Evolutionary conservation across 139 green algal genomes (phyloP).

Genomic region (Tetraselmis chui): DNA sequence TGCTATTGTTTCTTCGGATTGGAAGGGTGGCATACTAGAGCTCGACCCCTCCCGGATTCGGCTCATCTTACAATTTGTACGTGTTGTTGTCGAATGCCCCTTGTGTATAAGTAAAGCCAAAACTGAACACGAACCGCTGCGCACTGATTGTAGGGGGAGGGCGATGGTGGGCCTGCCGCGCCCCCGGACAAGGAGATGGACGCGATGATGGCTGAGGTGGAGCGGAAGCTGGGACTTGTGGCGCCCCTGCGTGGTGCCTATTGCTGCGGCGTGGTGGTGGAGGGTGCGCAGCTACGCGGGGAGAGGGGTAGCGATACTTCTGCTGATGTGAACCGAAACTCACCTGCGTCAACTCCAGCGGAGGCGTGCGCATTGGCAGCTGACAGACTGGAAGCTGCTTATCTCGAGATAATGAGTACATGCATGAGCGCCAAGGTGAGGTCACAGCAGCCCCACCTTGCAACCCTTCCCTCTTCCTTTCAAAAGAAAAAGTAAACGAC

Average conservation of each 20-base stretch:
- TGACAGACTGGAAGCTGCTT: neutral
- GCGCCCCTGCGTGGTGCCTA: neutral
- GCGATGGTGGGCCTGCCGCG: no score
- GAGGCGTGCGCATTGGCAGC: neutral
- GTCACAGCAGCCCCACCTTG: neutral
- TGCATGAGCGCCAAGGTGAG: neutral
- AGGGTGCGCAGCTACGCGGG: neutral
- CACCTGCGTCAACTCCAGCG: no score
- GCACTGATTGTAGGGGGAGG: neutral
- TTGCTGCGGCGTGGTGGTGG: neutral
- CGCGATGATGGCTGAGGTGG: neutral
- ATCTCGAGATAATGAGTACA: neutral
- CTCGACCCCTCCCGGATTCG: neutral
- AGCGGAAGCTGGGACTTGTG: neutral
- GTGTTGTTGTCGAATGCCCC: neutral
- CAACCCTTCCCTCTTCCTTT: no score
- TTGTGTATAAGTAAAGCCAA: no score
- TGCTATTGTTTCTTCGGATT: no score
- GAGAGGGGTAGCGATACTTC: neutral
- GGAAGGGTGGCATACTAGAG: neutral
- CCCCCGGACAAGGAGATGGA: neutral
- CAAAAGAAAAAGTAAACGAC: no score
- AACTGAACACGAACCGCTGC: neutral
- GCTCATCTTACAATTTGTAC: neutral
- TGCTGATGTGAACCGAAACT: no score